A percentile compares a stretch with the other conserved stretches of the same genome.
Conservation (phyloP, 164 flowering plant species). For the Saururus chinensis region DNA sequence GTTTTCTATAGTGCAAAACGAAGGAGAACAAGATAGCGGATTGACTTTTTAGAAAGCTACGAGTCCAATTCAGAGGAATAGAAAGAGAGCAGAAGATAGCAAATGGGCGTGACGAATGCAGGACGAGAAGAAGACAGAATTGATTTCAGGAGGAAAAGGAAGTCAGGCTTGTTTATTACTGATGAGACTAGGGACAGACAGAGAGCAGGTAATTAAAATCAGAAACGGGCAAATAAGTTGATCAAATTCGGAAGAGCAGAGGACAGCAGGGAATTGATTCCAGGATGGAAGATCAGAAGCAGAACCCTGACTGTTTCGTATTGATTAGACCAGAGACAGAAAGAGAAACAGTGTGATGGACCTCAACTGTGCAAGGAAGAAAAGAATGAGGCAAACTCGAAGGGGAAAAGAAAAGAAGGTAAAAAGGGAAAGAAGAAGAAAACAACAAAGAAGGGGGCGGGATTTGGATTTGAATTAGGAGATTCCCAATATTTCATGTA, state of each 20-base stretch:
- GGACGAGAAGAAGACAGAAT: too few species aligned
- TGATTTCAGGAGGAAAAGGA: not conserved
- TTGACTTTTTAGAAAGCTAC: too few species aligned
- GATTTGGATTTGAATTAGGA: not conserved
- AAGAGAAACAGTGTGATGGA: not conserved
- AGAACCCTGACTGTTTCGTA: constrained; percentile 1
- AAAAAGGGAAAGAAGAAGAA: not conserved
- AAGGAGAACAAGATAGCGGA: too few species aligned
- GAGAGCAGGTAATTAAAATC: not conserved
- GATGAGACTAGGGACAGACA: constrained; percentile 2
- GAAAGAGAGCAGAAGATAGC: too few species aligned
- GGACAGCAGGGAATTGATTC: not conserved
- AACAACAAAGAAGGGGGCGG: not conserved
- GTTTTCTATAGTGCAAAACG: too few species aligned
- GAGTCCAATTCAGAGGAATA: too few species aligned
- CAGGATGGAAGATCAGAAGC: not conserved
- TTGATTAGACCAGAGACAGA: constrained; percentile 6
- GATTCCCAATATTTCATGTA: too few species aligned
- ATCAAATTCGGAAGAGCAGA: not conserved
- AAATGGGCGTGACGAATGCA: too few species aligned
- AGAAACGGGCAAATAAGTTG: not conserved
- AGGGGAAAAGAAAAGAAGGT: not conserved
- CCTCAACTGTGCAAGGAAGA: not conserved
- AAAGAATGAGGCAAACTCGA: not conserved
- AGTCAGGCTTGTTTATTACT: constrained; percentile 8